Percentiles rank a stretch among this genome's conserved stretches.
These are phyloP conservation scores for Gloeostereum incarnatum DNA, from an alignment of 768 basidiomycete species.

Conservation along the genomic window DNA sequence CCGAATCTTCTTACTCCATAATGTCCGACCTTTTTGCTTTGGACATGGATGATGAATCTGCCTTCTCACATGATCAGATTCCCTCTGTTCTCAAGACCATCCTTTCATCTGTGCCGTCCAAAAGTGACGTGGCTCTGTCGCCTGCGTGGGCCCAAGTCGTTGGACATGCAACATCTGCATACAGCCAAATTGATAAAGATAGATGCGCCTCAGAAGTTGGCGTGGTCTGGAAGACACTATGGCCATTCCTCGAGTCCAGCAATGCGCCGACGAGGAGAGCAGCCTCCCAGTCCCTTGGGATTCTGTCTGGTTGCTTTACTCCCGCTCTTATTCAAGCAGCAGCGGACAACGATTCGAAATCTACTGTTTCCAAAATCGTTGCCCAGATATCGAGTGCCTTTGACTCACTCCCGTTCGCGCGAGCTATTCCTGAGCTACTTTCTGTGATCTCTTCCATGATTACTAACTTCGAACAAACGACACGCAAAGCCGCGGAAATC, in stretches of 20 bases:
- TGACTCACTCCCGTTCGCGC: slow-evolving; percentile 63
- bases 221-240: slow-evolving; percentile 66
- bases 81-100: slow-evolving; percentile 58
- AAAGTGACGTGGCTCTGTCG: slow-evolving; percentile 56
- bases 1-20: slow-evolving; percentile 80
- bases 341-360: slow-evolving; percentile 34
- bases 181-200: slow-evolving; percentile 37
- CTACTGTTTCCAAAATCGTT: slow-evolving; percentile 56
- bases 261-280: slow-evolving; percentile 54
- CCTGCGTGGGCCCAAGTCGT: slow-evolving; percentile 76
- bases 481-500: slow-evolving; percentile 47
- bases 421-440: slow-evolving; percentile 75
- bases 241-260: slow-evolving; percentile 70
- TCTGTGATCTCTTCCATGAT: slow-evolving; percentile 63
- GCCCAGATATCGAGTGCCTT: slow-evolving; percentile 57
- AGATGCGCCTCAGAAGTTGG: slow-evolving; percentile 44
- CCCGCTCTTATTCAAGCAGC: slow-evolving; percentile 50
- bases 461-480: slow-evolving; percentile 43
- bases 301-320: slow-evolving; percentile 65
- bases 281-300: slow-evolving; percentile 51
- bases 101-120: slow-evolving; percentile 58
- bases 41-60: slow-evolving; percentile 39
- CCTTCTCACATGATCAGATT: slow-evolving; percentile 43
- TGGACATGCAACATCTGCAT: slow-evolving; percentile 64
- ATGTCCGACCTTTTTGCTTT: slow-evolving; percentile 71